Percentiles rank a stretch among this genome's conserved stretches.
Conservation (phyloP, 1,284 basidiomycete genomes). For the Waitea zeae region DNA sequence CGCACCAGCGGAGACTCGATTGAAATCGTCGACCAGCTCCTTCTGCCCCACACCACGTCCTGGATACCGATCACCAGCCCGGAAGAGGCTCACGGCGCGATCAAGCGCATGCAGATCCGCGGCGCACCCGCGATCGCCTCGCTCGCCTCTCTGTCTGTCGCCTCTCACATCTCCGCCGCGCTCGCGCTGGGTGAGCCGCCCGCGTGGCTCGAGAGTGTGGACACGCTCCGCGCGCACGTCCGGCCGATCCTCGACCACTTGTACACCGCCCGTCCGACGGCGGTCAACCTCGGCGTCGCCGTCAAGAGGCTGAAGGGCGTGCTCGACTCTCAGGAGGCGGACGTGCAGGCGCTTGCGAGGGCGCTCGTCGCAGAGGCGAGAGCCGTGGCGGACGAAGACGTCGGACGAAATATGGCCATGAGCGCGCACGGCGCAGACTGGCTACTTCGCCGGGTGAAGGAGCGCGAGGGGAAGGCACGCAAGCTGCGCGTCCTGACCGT, state of each 20-base stretch:
- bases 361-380: slow-evolving; percentile 46
- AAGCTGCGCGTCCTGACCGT: slow-evolving; percentile 74
- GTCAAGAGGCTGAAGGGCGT: slow-evolving; percentile 47
- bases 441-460: slow-evolving; percentile 43
- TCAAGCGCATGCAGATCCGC: slow-evolving; percentile 85
- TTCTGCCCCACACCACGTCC: slow-evolving; percentile 66
- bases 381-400: slow-evolving; percentile 66
- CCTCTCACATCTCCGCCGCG: slow-evolving; percentile 34
- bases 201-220: slow-evolving; percentile 28
- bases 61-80: slow-evolving; percentile 57
- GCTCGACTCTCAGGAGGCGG: slow-evolving; percentile 23
- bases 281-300: slow-evolving; percentile 81
- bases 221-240: slow-evolving; percentile 32
- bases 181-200: slow-evolving; percentile 24
- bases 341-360: slow-evolving; percentile 29
- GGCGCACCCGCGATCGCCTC: slow-evolving; percentile 92
- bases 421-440: slow-evolving; percentile 71
- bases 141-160: slow-evolving; percentile 67
- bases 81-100: slow-evolving; percentile 77
- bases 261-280: slow-evolving; percentile 79
- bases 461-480: slow-evolving; percentile 25
- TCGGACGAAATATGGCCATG: slow-evolving; percentile 72
- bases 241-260: slow-evolving; percentile 51
- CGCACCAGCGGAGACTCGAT: slow-evolving; percentile 31
- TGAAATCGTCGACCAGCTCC: slow-evolving; percentile 74